phyloP scores from a whole-genome alignment of 768 basidiomycete species.

The Mrakia blollopis region DNA sequence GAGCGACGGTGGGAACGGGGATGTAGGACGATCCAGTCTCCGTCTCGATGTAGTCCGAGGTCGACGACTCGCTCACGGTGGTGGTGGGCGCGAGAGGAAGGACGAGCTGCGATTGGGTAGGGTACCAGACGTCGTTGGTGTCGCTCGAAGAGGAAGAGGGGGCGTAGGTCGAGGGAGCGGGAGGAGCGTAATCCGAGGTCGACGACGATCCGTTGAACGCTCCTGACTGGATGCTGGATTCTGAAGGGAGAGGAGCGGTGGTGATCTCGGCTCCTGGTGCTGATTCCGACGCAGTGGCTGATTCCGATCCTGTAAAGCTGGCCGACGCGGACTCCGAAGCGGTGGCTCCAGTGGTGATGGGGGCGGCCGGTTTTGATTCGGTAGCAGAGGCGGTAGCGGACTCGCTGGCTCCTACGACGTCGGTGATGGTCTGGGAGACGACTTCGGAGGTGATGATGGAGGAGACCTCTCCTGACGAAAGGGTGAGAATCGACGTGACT shows the following conservation, averaged over 20 bases:
- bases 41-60: neutral
- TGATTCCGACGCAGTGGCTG: neutral
- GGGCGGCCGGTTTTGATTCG: neutral
- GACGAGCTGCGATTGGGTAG: conserved; percentile 25
- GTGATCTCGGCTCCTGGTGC: neutral
- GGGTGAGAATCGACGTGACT: neutral
- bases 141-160: neutral
- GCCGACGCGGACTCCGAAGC: neutral
- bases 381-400: neutral
- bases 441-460: neutral
- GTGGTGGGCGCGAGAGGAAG: conserved; percentile 13
- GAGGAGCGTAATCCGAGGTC: conserved; percentile 2
- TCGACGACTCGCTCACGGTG: neutral
- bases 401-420: neutral
- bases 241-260: neutral
- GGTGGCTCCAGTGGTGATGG: neutral
- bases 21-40: neutral
- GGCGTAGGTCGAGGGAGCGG: neutral
- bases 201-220: conserved; percentile 1
- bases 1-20: conserved; percentile 14
- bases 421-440: neutral
- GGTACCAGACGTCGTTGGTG: conserved; percentile 28
- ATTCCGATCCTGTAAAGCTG: neutral
- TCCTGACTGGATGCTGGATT: neutral
- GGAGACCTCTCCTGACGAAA: neutral